Percentiles rank a stretch among this genome's conserved stretches.
These are phyloP conservation scores for Lasiodiplodia sp. DNA, from an alignment of 2,329 filamentous ascomycete genomes.

Conservation along the genomic window DNA sequence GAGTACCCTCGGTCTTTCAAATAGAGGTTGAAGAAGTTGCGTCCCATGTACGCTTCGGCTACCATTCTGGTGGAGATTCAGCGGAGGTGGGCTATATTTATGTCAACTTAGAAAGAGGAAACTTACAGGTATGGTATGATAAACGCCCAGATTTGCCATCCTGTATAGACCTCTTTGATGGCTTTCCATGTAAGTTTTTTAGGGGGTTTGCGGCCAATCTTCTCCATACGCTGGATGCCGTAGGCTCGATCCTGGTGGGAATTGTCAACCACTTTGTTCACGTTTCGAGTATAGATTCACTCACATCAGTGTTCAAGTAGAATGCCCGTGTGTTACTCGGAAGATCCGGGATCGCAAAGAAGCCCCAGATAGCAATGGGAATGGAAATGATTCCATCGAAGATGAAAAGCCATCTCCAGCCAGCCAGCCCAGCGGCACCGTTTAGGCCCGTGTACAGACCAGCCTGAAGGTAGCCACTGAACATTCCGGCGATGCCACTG, in stretches of 20 bases:
- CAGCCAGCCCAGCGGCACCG: conserved; percentile 35
- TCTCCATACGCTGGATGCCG: conserved; percentile 17
- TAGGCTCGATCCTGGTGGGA: conserved; percentile 13
- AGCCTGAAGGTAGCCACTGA: conserved; percentile 44
- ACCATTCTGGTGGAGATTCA: conserved; percentile 6
- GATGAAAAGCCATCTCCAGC: conserved; percentile 43
- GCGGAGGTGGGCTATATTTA: neutral
- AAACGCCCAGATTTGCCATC: conserved; percentile 27
- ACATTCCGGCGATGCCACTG: conserved; percentile 42
- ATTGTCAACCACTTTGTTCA: neutral
- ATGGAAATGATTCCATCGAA: conserved; percentile 42
- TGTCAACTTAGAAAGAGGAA: neutral
- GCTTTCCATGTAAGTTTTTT: conserved; percentile 21
- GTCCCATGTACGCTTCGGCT: conserved; percentile 13
- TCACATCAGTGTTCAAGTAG: conserved; percentile 35
- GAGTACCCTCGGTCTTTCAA: conserved; percentile 25
- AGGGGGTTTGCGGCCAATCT: conserved; percentile 18
- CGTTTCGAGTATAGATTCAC: neutral
- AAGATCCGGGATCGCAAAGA: conserved; percentile 40
- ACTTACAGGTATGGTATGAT: conserved; percentile 17
- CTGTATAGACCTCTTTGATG: conserved; percentile 14
- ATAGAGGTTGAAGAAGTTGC: conserved; percentile 18
- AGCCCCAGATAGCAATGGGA: conserved; percentile 41
- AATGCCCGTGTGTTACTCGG: conserved; percentile 37
- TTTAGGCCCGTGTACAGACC: conserved; percentile 40